phyloP scores from a whole-genome alignment of 768 basidiomycete species.

The Cystofilobasidium capitatum region DNA sequence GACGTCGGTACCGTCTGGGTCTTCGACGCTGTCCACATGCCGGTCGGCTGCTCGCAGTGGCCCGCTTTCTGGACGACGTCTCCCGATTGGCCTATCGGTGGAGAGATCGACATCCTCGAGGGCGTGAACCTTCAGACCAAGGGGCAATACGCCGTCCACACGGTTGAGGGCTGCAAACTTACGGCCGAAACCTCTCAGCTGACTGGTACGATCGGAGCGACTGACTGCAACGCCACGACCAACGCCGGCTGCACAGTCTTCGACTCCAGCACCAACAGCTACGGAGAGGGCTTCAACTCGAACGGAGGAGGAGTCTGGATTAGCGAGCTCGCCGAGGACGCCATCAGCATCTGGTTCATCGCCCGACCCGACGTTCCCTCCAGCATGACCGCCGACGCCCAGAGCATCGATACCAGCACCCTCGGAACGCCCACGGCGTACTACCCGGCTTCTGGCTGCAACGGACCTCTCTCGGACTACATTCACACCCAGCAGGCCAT shows the following conservation, averaged over 20 bases:
- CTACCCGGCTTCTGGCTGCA: constrained; percentile 14
- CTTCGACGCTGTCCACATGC: constrained; percentile 10
- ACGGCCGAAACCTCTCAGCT: neutral
- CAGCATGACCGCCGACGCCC: neutral
- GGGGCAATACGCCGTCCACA: constrained; percentile 16
- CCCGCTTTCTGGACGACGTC: neutral
- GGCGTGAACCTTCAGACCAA: neutral
- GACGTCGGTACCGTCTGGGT: constrained; percentile 21
- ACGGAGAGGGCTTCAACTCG: constrained; percentile 4
- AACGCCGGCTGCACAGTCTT: constrained; percentile 11
- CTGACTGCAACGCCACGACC: neutral
- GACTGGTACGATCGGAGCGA: neutral
- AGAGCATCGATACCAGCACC: constrained; percentile 11
- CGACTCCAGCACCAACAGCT: neutral
- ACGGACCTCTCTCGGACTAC: constrained; percentile 7
- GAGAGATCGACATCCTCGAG: constrained; percentile 22
- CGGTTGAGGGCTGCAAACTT: constrained; percentile 6
- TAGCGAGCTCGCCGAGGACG: constrained; percentile 8
- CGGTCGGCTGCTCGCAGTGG: neutral
- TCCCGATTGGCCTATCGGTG: neutral
- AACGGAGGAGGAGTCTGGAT: constrained; percentile 23
- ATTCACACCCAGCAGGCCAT: neutral
- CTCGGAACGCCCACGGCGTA: constrained; percentile 13
- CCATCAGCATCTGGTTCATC: constrained; percentile 23
- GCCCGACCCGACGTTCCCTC: constrained; percentile 1